These are phyloP conservation scores for Diaporthe humulicola DNA, from an alignment of 2,329 filamentous ascomycete species.

Conservation along the genomic window DNA sequence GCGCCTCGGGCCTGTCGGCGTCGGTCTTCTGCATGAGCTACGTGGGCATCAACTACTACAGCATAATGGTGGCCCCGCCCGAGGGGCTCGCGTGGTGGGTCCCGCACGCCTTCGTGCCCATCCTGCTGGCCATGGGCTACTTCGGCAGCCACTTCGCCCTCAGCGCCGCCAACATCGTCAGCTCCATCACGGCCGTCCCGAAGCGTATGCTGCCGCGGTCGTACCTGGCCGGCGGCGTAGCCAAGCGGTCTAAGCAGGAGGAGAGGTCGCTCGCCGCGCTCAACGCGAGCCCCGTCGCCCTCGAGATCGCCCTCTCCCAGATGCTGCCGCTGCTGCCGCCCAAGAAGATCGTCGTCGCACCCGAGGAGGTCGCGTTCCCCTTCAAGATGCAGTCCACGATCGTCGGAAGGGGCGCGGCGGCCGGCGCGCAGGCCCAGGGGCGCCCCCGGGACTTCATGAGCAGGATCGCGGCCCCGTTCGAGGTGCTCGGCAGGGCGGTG, in stretches of 20 bases:
- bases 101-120: conserved; percentile 66
- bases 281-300: conserved; percentile 52
- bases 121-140: conserved; percentile 70
- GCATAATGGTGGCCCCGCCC: conserved; percentile 62
- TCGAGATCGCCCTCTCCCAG: conserved; percentile 67
- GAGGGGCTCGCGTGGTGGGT: conserved; percentile 69
- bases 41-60: conserved; percentile 63
- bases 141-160: conserved; percentile 72
- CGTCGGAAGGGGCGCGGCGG: conserved; percentile 44
- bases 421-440: neutral
- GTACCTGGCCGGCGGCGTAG: conserved; percentile 20
- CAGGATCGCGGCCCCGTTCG: conserved; percentile 68
- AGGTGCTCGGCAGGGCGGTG: conserved; percentile 60
- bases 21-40: conserved; percentile 66
- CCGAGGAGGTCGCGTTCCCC: conserved; percentile 53
- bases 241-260: conserved; percentile 15
- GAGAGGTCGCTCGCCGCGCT: conserved; percentile 32
- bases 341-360: conserved; percentile 56
- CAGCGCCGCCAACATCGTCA: conserved; percentile 70
- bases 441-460: neutral
- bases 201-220: conserved; percentile 39
- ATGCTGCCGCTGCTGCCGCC: conserved; percentile 62
- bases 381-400: conserved; percentile 44
- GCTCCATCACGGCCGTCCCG: conserved; percentile 68
- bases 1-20: conserved; percentile 70